phyloP scores from a whole-genome alignment of 768 basidiomycete species.

The Neoboletus subvelutipes region DNA sequence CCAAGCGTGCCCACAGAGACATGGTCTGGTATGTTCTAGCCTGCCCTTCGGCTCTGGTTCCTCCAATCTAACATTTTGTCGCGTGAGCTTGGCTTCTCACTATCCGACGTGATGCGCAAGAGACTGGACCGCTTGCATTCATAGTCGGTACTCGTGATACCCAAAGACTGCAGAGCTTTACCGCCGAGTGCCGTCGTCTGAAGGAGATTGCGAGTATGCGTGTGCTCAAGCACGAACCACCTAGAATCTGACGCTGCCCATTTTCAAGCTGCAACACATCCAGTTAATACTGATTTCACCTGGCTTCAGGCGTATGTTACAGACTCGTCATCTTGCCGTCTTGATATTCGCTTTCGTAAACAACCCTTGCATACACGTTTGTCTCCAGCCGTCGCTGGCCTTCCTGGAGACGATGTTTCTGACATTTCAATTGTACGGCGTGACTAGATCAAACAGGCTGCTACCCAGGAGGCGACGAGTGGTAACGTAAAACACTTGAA shows the following conservation, averaged over 20 bases:
- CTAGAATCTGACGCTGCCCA: background rate
- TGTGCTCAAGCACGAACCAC: background rate
- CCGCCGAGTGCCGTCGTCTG: slow-evolving; percentile 57
- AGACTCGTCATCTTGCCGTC: slow-evolving; percentile 4
- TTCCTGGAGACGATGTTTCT: slow-evolving; percentile 55
- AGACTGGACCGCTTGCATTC: slow-evolving; percentile 43
- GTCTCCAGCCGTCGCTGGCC: slow-evolving; percentile 61
- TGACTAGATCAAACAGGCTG: slow-evolving; percentile 57
- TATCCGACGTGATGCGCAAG: slow-evolving; percentile 42
- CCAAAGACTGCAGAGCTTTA: slow-evolving; percentile 44
- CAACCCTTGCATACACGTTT: slow-evolving; percentile 53
- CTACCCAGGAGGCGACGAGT: slow-evolving; percentile 33
- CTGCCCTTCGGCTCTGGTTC: background rate
- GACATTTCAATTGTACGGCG: slow-evolving; percentile 62
- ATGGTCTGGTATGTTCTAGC: slow-evolving; percentile 38
- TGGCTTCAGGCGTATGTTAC: slow-evolving; percentile 21
- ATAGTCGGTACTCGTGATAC: slow-evolving; percentile 44
- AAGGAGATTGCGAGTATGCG: slow-evolving; percentile 49
- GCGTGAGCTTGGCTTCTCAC: slow-evolving; percentile 53
- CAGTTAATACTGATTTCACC: slow-evolving; percentile 10
- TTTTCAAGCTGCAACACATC: slow-evolving; percentile 13
- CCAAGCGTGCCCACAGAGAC: slow-evolving; percentile 34
- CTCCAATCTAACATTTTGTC: slow-evolving; percentile 1
- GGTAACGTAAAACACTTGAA: slow-evolving; percentile 25
- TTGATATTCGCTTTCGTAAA: slow-evolving; percentile 53